Base-by-base conservation (phyloP, 257 asterid genomes). In the Jacaranda copaia region DNA sequence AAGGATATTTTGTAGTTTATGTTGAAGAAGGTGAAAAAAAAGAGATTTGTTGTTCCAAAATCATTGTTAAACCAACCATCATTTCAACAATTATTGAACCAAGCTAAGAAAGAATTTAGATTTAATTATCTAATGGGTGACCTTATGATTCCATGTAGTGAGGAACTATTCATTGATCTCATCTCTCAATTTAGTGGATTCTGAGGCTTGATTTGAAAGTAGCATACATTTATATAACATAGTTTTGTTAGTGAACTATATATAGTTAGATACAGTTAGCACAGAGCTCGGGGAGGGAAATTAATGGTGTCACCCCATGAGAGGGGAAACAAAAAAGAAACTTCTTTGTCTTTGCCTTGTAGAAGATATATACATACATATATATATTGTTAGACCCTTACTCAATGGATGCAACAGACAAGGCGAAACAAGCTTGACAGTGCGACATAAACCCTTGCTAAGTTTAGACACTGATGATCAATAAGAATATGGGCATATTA, bases 111-210 rank as follows among this genome's bases (percentile, higher is more conserved):
- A 72, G 83, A 76, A 81, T 70, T 58, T 18, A 79, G 82, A 3
- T 79, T 73, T 32, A 66, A 75, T 62, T 82, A 81, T 78, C 82
- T 80, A 0, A 77, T 80, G 80, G 85, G 87, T 1, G 85, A 70
- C 49, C 79, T 81, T 2, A 81, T 79, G 1, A 45, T 81, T 45
- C 84, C 82, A 0, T 81, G 83, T 57, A 39, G 66, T 9, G 70
- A 51, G 32, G 65, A 56, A 2, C 16, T 51, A 6, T 84, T 84
- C 45, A 68, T 78, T 36, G 3, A 51, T 56, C 19, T 84, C 65
- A 72, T 81, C 32, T 78, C 85, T 70, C 75, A 58, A 1, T 69
- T 77, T 13, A 42, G 58, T 12, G 13, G 12, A 72, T 8, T 36
- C 15, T 55, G 46, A 68, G 38, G 20, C 4, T 48, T 25, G 32